Evolutionary conservation across 768 basidiomycete genomes (phyloP).

Genomic region (Termitomyces sp.): DNA sequence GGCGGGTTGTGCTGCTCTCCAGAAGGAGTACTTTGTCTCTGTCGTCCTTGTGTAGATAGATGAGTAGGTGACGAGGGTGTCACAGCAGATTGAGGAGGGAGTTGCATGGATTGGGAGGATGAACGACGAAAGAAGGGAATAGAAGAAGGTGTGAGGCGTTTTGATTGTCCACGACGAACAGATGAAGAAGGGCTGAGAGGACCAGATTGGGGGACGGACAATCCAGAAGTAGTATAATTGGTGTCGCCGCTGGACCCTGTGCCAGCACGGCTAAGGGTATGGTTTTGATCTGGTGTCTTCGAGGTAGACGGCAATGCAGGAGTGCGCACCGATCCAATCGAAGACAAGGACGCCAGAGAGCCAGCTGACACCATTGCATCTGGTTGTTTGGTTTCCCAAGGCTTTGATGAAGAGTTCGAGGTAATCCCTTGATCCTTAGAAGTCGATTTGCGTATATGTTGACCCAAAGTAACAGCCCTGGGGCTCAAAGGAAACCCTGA

Average conservation of each 20-base stretch:
- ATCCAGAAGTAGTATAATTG: constrained; percentile 48
- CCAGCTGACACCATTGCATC: constrained; percentile 78
- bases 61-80: constrained; percentile 50
- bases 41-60: constrained; percentile 32
- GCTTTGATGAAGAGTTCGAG: constrained; percentile 34
- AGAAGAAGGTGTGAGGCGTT: constrained; percentile 84
- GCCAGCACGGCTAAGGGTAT: constrained; percentile 57
- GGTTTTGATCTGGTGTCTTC: constrained; percentile 61
- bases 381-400: constrained; percentile 66
- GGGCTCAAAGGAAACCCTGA: constrained; percentile 61
- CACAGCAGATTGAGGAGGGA: constrained; percentile 43
- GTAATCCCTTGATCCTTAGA: constrained; percentile 60
- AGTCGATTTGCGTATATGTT: constrained; percentile 61
- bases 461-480: constrained; percentile 60
- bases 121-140: constrained; percentile 94
- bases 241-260: constrained; percentile 77
- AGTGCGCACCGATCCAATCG: constrained; percentile 57
- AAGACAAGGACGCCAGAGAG: constrained; percentile 70
- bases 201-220: constrained; percentile 47
- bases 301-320: constrained; percentile 45
- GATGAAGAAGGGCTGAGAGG: constrained; percentile 77
- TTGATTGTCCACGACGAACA: constrained; percentile 62
- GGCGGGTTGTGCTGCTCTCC: constrained; percentile 45
- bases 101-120: constrained; percentile 82
- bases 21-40: constrained; percentile 44